Evolutionary conservation across 2,329 filamentous ascomycete species (phyloP), one percentile per base, ranked within the genome.

Genomic region (Exophiala mesophila): DNA sequence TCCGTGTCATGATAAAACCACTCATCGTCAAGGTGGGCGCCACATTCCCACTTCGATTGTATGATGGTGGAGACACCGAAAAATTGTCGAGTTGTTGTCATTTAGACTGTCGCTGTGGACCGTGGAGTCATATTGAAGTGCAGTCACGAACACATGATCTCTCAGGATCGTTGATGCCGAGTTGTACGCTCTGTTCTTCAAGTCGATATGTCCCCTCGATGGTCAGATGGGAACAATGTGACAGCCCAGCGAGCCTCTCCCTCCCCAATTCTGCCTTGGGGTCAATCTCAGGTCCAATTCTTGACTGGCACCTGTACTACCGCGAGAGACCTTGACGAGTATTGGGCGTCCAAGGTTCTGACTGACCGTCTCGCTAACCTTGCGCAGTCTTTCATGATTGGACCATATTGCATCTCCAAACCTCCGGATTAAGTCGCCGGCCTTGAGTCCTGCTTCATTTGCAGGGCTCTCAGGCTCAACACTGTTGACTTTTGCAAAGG

Each of bases 401-500:
- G 78, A 71, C 67, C 76, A 81, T 59, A 90, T 87, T 30, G 89
- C 86, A 55, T 79, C 81, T 49, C 90, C 92, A 69, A 98, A 96
- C 57, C 76, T 83, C 46, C 83, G 80, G 53, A 98, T 83, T 59
- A 79, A 73, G 65, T 98, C 92, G 17, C 86, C 89, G 2, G 77
- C 67, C 62, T 81, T 82, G 53, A 98, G 68, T 2, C 92, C 92
- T 18, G 92, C 89, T 39, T 76, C 68, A 24, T 85, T 83, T 7
- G 92, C 92, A 9, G 92, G 92, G 57, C 90, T 92, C 39, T 75
- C 76, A 15, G 76, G 64, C 24, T 83, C 80, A 7, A 98, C 85
- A 39, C 77, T 85, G 60, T 95, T 95, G 55, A 98, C 86, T 61
- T 80, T 92, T 21, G 92, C 92, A 62, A 98, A 98, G 0, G 85